Evolutionary conservation across 768 basidiomycete genomes (phyloP).

Genomic region (Suillus subaureus): DNA sequence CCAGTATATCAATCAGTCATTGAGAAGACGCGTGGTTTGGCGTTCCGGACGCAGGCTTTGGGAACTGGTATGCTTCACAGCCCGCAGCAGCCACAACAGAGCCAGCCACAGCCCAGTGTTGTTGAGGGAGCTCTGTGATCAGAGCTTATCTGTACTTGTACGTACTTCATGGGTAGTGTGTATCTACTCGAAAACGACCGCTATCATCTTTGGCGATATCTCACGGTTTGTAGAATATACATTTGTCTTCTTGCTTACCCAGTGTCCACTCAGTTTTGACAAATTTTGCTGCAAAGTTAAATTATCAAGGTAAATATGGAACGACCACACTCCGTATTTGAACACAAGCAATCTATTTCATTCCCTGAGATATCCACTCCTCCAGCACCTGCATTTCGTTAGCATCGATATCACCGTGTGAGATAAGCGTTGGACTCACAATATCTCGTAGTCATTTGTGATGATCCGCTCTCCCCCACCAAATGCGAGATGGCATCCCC

Average conservation of each 20-base stretch:
- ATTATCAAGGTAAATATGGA: background rate
- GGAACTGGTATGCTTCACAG: constrained; percentile 70
- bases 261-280: background rate
- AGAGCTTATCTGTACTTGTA: constrained; percentile 7
- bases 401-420: background rate
- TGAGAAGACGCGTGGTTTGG: constrained; percentile 91
- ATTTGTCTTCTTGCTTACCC: background rate
- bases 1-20: constrained; percentile 94
- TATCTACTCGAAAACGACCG: background rate
- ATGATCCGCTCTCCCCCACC: constrained; percentile 40
- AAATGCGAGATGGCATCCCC: constrained; percentile 44
- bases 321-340: background rate
- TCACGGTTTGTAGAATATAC: constrained; percentile 1
- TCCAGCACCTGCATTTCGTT: constrained; percentile 39
- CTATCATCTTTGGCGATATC: background rate
- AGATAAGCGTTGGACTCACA: constrained; percentile 34
- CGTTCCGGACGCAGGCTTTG: constrained; percentile 88
- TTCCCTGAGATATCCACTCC: constrained; percentile 2
- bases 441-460: constrained; percentile 43
- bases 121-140: constrained; percentile 31
- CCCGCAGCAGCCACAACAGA: constrained; percentile 33
- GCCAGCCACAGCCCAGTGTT: constrained; percentile 26
- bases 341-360: background rate
- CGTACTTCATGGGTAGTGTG: background rate
- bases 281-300: background rate